Conservation (phyloP, 495 filamentous ascomycete genomes). For the Friedmanniomyces simplex region DNA sequence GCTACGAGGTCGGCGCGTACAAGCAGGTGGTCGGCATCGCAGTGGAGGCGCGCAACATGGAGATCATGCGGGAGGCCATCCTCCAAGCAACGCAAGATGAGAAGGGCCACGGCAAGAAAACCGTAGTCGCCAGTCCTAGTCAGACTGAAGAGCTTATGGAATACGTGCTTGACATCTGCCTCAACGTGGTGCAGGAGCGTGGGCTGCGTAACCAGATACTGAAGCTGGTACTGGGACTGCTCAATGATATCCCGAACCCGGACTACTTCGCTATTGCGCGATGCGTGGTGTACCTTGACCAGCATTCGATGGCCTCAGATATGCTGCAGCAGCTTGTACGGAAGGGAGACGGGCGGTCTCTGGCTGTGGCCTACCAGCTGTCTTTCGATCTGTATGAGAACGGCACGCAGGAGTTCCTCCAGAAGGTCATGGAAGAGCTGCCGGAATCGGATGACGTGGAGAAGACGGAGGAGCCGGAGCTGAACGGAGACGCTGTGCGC, state of each 20-base stretch:
- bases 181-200: conserved; percentile 94
- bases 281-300: conserved; percentile 92
- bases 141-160: conserved; percentile 87
- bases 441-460: conserved; percentile 42
- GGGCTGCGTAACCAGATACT: conserved; percentile 76
- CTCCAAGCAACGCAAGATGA: conserved; percentile 69
- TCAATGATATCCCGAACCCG: conserved; percentile 78
- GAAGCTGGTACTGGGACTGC: conserved; percentile 72
- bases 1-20: conserved; percentile 77
- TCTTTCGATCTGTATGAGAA: conserved; percentile 98
- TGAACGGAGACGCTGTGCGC: conserved; percentile 26
- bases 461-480: conserved; percentile 35
- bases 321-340: conserved; percentile 74
- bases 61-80: conserved; percentile 80
- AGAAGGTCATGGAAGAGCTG: conserved; percentile 75
- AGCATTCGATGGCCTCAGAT: conserved; percentile 81
- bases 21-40: conserved; percentile 98
- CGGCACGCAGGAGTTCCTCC: conserved; percentile 90
- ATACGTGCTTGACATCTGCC: conserved; percentile 89
- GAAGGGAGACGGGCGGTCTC: conserved; percentile 63
- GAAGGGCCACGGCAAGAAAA: conserved; percentile 51
- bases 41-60: conserved; percentile 86
- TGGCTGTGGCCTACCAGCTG: conserved; percentile 88
- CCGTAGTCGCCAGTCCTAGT: conserved; percentile 17
- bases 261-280: conserved; percentile 98